phyloP scores from a whole-genome alignment of 2,329 filamentous ascomycete species.

The Botrytis elliptica region DNA sequence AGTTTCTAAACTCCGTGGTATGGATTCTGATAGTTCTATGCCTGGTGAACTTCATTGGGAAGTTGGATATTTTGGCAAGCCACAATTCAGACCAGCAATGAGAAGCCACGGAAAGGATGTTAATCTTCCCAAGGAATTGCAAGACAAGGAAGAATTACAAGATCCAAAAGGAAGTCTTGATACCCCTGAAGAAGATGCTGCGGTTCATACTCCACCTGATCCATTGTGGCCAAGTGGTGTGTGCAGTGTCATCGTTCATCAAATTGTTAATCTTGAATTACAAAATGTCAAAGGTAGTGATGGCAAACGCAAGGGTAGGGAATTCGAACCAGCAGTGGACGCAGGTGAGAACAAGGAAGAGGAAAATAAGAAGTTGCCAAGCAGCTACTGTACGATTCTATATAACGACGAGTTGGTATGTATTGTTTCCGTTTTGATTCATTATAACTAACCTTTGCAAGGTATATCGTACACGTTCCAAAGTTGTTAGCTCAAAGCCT shows the following conservation, averaged over 20 bases:
- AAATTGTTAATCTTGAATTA: slow-evolving; percentile 93
- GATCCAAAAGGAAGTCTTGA: slow-evolving; percentile 82
- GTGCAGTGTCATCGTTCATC: slow-evolving; percentile 82
- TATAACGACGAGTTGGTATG: slow-evolving; percentile 78
- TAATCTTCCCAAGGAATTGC: slow-evolving; percentile 70
- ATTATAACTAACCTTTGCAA: slow-evolving; percentile 34
- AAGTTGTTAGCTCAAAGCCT: slow-evolving; percentile 89
- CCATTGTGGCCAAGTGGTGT: slow-evolving; percentile 95
- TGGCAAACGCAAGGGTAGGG: slow-evolving; percentile 76
- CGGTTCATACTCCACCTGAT: slow-evolving; percentile 86
- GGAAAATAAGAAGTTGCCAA: slow-evolving; percentile 74
- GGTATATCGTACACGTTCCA: slow-evolving; percentile 89
- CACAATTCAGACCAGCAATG: slow-evolving; percentile 79
- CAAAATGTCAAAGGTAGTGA: slow-evolving; percentile 83
- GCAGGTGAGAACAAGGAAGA: slow-evolving; percentile 88
- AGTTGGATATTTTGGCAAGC: slow-evolving; percentile 91
- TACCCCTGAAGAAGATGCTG: slow-evolving; percentile 74
- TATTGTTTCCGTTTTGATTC: slow-evolving; percentile 9
- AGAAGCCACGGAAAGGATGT: slow-evolving; percentile 84
- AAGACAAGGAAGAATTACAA: slow-evolving; percentile 73
- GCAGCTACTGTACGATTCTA: slow-evolving; percentile 89
- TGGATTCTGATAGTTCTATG: slow-evolving; percentile 83
- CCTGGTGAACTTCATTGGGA: slow-evolving; percentile 95
- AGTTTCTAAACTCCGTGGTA: slow-evolving; percentile 75
- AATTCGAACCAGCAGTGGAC: slow-evolving; percentile 84